Evolutionary conservation across 345 rosid genomes (phyloP).

Genomic region (Linum lewisii): DNA sequence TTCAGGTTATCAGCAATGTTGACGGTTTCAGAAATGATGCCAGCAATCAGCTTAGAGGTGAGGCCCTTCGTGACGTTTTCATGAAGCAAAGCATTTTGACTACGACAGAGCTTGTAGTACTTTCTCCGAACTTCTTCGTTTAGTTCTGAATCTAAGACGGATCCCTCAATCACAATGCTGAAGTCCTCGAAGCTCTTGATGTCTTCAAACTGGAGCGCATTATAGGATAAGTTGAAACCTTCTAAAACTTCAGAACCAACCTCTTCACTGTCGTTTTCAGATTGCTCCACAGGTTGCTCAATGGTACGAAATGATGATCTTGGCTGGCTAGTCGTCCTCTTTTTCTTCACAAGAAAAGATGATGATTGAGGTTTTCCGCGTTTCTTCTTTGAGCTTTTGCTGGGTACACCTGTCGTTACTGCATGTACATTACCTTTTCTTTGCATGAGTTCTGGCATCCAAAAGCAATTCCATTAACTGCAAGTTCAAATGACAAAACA

Average conservation of each 20-base stretch:
- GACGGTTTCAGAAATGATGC: constrained; percentile 50
- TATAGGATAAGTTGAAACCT: constrained; percentile 35
- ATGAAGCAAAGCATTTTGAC: constrained; percentile 53
- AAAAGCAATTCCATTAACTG: constrained; percentile 9
- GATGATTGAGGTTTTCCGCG: constrained; percentile 36
- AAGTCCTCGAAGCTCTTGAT: constrained; percentile 34
- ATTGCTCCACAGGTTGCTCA: constrained; percentile 32
- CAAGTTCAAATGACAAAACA: not conserved
- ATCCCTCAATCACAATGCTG: constrained; percentile 37
- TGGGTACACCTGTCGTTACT: constrained; percentile 10
- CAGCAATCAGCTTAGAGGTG: constrained; percentile 39
- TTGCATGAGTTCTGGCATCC: constrained; percentile 8
- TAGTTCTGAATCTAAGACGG: constrained; percentile 39
- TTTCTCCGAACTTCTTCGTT: constrained; percentile 37
- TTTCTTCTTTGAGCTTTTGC: constrained; percentile 30
- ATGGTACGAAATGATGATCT: constrained; percentile 16
- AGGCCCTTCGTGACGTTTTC: constrained; percentile 40
- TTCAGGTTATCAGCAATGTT: constrained; percentile 46
- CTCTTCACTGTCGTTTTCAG: constrained; percentile 57
- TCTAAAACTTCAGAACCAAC: constrained; percentile 60
- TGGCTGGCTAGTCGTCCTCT: constrained; percentile 22
- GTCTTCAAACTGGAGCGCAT: constrained; percentile 32
- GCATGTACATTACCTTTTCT: constrained; percentile 14
- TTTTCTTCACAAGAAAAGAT: constrained; percentile 33
- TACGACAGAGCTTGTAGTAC: constrained; percentile 50